Evolutionary conservation across 306 rosid species (phyloP), one percentile per base, ranked within the genome.

Genomic region (Gleditsia sinensis): DNA sequence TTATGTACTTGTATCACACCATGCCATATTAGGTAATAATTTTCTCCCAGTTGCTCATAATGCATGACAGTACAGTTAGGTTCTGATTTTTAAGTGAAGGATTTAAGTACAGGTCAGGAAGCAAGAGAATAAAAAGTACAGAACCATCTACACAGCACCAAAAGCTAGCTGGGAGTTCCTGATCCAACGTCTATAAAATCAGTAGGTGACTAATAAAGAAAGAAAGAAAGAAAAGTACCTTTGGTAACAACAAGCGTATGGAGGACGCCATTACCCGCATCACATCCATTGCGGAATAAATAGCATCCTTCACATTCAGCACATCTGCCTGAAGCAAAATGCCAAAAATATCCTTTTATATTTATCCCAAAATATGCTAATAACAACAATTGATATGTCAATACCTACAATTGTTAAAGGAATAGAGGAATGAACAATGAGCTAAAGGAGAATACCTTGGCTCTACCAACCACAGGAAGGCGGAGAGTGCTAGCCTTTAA

Each of bases 211-310:
- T 33, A 17, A 42, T 10, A 25, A 14, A 0, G 12, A 30, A 73
- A n/a, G n/a, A n/a, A n/a, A n/a, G n/a, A 57, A 42, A 34, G 55
- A 69, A 9, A 62, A 46, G 39, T 63, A 90, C 99, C 98, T 92
- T 90, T 3, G 96, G 88, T 63, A 64, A 82, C 83, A 89, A 72
- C 25, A 82, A 72, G 83, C 90, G 75, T 67, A 90, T 83, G 37
- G 99, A 95, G 56, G 99, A 88, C 9, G 88, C 91, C 96, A 95
- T 92, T 27, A 96, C 95, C 76, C 86, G 98, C 97, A 92, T 90
- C 77, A 90, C 93, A 82, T 92, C 99, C 86, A 95, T 81, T 69
- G 99, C 98, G 12, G 98, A 88, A 69, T 88, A 83, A 51, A 95
- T 90, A 36, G 99, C 93, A 9, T 92, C 98, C 84, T 92, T 88